Conservation (phyloP, 2,329 filamentous ascomycete species). For the Rugonectria rugulosa region DNA sequence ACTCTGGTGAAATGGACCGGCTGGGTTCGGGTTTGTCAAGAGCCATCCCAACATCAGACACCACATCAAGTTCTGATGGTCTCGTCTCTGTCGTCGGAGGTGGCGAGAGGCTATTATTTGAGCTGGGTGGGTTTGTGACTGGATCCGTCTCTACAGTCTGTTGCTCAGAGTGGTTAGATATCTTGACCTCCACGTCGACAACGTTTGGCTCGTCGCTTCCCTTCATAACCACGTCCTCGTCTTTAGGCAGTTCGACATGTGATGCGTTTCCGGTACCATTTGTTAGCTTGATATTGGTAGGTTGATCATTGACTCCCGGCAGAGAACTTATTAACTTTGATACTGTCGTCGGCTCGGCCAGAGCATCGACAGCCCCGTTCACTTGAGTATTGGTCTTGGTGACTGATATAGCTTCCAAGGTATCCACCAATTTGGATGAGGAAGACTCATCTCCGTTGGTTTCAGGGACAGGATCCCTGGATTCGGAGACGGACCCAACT, state of each 20-base stretch:
- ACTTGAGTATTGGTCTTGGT: not conserved
- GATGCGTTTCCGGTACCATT: not conserved
- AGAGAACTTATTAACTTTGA: not conserved
- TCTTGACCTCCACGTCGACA: conserved; percentile 9
- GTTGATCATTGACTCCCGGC: not conserved
- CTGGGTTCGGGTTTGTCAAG: conserved; percentile 40
- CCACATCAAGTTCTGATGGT: conserved; percentile 56
- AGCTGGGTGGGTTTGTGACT: conserved; percentile 52
- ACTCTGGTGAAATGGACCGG: conserved; percentile 44
- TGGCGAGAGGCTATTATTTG: conserved; percentile 56
- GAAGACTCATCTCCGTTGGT: no score
- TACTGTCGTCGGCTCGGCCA: not conserved
- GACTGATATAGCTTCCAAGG: no score
- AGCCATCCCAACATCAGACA: conserved; percentile 47
- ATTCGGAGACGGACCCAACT: no score
- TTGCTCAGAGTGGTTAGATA: conserved; percentile 39
- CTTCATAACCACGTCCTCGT: conserved; percentile 45
- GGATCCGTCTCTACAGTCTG: conserved; percentile 53
- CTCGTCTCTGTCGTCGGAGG: conserved; percentile 58
- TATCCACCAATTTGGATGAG: no score
- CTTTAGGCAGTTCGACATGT: not conserved
- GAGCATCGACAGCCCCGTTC: not conserved
- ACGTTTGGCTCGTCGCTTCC: conserved; percentile 31
- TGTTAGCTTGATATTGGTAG: not conserved
- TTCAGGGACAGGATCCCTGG: no score